Base-by-base conservation (phyloP, 2,329 filamentous ascomycete species). In the Elsinoe batatas region DNA sequence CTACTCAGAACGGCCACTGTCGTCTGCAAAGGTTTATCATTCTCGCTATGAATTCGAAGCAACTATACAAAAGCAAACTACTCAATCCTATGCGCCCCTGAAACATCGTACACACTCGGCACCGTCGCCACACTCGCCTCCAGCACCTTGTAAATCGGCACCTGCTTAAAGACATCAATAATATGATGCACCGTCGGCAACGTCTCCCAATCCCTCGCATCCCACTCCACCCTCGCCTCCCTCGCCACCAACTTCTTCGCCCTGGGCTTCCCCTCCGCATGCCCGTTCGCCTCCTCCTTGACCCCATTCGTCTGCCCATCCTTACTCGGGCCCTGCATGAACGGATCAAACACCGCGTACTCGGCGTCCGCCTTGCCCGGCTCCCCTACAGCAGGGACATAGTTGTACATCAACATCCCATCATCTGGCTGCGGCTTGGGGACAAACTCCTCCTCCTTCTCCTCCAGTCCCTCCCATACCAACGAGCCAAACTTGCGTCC, bases 141-240 rank as follows among this genome's bases (percentile, higher is more conserved):
- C 2, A 83, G 67, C 37, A 84, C 65, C 56, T 76, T 75, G 61
- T 79, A 82, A 1, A 83, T 65, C 0, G 80, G 81, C 3, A 85
- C 69, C 59, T 80, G 77, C 1, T 74, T 73, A 56, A 84, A 64
- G 12, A 74, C 69, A 17, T 68, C 65, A 4, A 79, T 68, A 7
- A 85, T 67, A 62, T 84, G 78, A 62, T 84, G 80, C 53, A 84
- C 67, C 2, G 81, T 85, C 0, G 82, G 82, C 57, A 84, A 63
- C 3, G 67, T 69, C 46, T 79, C 69, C 79, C 75, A 79, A 61
- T 79, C 74, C 13, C 76, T 60, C 0, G 67, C 68, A 37, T 79
- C 71, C 54, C 82, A 74, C 51, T 69, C 66, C 51, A 84, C 65
- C 2, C 62, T 70, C 0, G 76, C 75, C 11, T 71, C 71, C 1